Conservation (phyloP, 768 basidiomycete species). For the Mrakia frigida region DNA sequence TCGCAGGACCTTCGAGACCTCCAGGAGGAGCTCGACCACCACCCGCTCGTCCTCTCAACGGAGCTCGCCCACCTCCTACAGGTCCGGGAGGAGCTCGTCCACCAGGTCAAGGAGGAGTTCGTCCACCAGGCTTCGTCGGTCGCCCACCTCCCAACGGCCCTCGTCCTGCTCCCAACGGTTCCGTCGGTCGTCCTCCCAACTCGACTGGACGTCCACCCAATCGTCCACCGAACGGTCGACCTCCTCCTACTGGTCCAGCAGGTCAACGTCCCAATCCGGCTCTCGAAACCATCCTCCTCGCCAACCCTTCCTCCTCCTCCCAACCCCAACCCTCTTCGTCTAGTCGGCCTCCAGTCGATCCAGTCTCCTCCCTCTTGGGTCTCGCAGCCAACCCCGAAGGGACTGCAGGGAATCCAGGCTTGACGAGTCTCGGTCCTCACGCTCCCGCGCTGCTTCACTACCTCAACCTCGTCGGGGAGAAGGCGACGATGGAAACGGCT, state of each 20-base stretch:
- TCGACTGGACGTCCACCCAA: no score
- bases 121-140: neutral
- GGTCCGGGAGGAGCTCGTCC: neutral
- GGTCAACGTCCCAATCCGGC: neutral
- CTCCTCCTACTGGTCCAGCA: slow-evolving; percentile 3
- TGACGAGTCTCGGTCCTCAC: slow-evolving; percentile 23
- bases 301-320: neutral
- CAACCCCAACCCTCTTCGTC: neutral
- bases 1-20: slow-evolving; percentile 10
- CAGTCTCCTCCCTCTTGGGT: neutral
- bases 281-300: neutral
- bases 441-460: slow-evolving; percentile 19
- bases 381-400: slow-evolving; percentile 16
- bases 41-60: neutral
- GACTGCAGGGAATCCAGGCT: neutral
- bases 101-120: slow-evolving; percentile 6
- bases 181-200: no score
- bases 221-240: neutral
- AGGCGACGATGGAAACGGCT: slow-evolving; percentile 21
- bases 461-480: slow-evolving; percentile 20
- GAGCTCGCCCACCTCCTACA: slow-evolving; percentile 5
- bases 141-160: slow-evolving; percentile 9
- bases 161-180: neutral
- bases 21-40: neutral
- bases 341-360: slow-evolving; percentile 16